Evolutionary conservation across 2,329 filamentous ascomycete species (phyloP).

Genomic region (Macroventuria anomochaeta): DNA sequence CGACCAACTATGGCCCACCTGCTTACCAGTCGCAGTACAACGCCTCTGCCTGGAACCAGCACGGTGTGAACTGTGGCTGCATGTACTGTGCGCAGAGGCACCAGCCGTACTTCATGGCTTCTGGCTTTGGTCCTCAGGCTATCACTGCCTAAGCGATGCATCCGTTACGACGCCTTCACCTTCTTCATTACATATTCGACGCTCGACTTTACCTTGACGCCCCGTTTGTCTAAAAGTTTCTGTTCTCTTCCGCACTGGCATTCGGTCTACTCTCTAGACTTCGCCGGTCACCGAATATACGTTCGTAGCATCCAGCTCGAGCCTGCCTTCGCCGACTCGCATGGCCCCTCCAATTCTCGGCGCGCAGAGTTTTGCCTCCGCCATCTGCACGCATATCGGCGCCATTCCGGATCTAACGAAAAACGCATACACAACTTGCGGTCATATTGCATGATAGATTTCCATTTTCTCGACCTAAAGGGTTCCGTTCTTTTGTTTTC

Average conservation of each 20-base stretch:
- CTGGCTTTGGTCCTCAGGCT: conserved; percentile 48
- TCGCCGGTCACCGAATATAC: conserved; percentile 27
- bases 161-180: neutral
- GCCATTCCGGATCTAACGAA: conserved; percentile 46
- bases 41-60: conserved; percentile 47
- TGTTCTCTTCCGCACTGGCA: conserved; percentile 29
- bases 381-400: conserved; percentile 47
- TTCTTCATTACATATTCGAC: conserved; percentile 37
- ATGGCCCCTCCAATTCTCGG: conserved; percentile 19
- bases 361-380: conserved; percentile 38
- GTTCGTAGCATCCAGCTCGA: conserved; percentile 29
- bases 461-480: conserved; percentile 21
- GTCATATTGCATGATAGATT: conserved; percentile 51
- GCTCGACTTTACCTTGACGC: conserved; percentile 34
- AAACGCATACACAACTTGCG: conserved; percentile 41
- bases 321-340: conserved; percentile 26
- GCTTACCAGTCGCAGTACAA: conserved; percentile 47
- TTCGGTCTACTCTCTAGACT: conserved; percentile 18
- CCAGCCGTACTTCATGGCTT: conserved; percentile 49
- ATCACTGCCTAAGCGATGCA: conserved; percentile 38
- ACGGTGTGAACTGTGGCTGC: conserved; percentile 47
- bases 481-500: conserved; percentile 25
- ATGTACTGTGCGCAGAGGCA: conserved; percentile 48
- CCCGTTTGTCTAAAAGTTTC: conserved; percentile 44
- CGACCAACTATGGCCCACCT: conserved; percentile 44